Conservation (phyloP, 441 rosid genomes). For the Adansonia rubrostipa region DNA sequence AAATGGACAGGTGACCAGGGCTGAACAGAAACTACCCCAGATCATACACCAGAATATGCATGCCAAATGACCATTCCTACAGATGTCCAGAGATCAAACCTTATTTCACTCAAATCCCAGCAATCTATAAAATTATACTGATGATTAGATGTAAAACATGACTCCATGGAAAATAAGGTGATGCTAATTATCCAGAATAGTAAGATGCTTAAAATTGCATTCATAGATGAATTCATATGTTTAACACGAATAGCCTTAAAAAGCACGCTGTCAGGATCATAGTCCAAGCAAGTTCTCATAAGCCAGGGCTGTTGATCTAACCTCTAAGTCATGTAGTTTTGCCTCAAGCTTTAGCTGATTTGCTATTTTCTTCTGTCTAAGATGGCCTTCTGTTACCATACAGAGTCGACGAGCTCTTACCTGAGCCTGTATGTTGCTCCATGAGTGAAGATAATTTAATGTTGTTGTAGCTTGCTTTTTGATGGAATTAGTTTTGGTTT, state of each 20-base stretch:
- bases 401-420: constrained; percentile 68
- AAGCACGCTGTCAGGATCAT: not conserved
- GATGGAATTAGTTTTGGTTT: constrained; percentile 47
- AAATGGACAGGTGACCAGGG: not conserved
- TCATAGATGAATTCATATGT: constrained; percentile 1
- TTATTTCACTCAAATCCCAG: not conserved
- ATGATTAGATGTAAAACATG: not conserved
- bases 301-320: constrained; percentile 29
- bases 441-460: constrained; percentile 71
- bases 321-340: constrained; percentile 87
- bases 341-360: constrained; percentile 92
- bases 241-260: constrained; percentile 24
- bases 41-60: not conserved
- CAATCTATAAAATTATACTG: not conserved
- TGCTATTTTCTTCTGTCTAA: constrained; percentile 79
- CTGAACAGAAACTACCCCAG: constrained; percentile 2
- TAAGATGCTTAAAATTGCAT: constrained; percentile 1
- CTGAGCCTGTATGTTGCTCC: constrained; percentile 80
- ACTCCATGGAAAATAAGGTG: not conserved
- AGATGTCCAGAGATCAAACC: not conserved
- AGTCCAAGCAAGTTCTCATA: constrained; percentile 19
- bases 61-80: constrained; percentile 16
- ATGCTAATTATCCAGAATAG: not conserved
- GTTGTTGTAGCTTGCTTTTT: constrained; percentile 65
- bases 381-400: constrained; percentile 80